Percentiles rank a stretch among this genome's conserved stretches.
phyloP scores from a whole-genome alignment of 1,284 basidiomycete species.

The Moesziomyces sp. region DNA sequence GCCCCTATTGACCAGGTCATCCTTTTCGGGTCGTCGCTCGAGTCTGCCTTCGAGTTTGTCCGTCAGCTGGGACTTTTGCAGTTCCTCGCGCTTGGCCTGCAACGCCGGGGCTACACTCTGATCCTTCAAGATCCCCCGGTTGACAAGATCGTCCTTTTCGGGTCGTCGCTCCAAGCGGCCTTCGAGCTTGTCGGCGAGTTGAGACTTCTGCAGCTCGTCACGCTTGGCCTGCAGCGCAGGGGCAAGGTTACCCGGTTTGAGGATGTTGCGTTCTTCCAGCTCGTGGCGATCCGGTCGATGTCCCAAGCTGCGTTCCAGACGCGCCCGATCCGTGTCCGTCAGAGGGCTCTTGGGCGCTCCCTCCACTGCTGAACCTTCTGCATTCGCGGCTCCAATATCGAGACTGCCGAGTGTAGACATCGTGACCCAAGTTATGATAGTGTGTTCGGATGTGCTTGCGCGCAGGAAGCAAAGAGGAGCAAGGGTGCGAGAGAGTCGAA shows the following conservation, averaged over 20 bases:
- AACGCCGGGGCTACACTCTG: conserved; percentile 79
- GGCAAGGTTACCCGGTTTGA: conserved; percentile 43
- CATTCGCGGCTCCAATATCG: conserved; percentile 31
- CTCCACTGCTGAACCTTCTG: neutral
- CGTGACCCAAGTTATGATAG: no score
- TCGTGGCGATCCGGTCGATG: conserved; percentile 75
- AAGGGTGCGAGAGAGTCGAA: no score
- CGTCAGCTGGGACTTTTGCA: conserved; percentile 65
- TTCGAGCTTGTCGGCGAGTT: conserved; percentile 54
- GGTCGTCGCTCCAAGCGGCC: conserved; percentile 51
- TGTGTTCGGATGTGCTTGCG: no score
- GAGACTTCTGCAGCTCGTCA: conserved; percentile 53
- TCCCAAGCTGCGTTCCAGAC: conserved; percentile 74
- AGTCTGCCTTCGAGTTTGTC: conserved; percentile 45
- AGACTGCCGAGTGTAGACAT: conserved; percentile 14
- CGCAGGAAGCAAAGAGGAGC: no score
- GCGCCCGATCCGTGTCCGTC: conserved; percentile 19
- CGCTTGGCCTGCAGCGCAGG: conserved; percentile 53
- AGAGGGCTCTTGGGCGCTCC: conserved; percentile 21
- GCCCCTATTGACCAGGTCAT: conserved; percentile 44
- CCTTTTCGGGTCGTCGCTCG: conserved; percentile 46
- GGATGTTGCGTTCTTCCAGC: conserved; percentile 68
- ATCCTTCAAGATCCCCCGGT: conserved; percentile 69
- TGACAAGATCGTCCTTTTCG: conserved; percentile 51
- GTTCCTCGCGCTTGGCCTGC: conserved; percentile 75